Evolutionary conservation across 345 rosid species (phyloP), one percentile per base, ranked within the genome.

Genomic region (Linum usitatissimum): DNA sequence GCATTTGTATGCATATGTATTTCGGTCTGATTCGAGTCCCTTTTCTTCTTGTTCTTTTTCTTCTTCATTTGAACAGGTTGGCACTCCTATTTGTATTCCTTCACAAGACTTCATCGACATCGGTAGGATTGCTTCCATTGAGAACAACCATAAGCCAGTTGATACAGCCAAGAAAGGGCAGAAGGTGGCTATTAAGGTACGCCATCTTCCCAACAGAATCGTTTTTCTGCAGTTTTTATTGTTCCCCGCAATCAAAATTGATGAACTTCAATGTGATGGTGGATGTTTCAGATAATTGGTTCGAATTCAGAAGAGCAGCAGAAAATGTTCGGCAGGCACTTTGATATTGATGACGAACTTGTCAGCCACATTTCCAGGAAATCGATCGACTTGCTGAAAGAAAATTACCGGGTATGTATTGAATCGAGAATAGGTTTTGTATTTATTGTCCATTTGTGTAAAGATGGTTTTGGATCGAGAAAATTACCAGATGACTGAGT

Each of bases 51-150:
- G 59, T 23, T 23, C 28, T 13, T 64, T 63, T 45, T 61, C 6
- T 49, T 64, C 57, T 23, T 23, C 28, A 9, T 64, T 63, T 45
- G 34, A 62, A 57, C 79, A 93, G 99, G 77, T 90, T 66, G 96
- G 97, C 53, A 86, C 99, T 49, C 99, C 92, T 3, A 81, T 93
- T 67, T 93, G 99, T 64, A 73, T 90, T 72, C 99, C 96, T 53
- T 73, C 78, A 39, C 76, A 80, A 70, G 97, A 87, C 3, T 93
- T 79, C 64, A 86, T 87, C 64, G 87, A 86, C 71, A 83, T 93
- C 72, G 99, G 99, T 48, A 86, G 90, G 45, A 81, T 90, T 71
- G 82, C 94, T 13, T 87, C 99, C 3, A 77, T 90, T 63, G 97
- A 90, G 70, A 79, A 76, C 66, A 86, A 90, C 83, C 82, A 83